phyloP scores from a whole-genome alignment of 768 basidiomycete genomes.

The Mycena filopes region DNA sequence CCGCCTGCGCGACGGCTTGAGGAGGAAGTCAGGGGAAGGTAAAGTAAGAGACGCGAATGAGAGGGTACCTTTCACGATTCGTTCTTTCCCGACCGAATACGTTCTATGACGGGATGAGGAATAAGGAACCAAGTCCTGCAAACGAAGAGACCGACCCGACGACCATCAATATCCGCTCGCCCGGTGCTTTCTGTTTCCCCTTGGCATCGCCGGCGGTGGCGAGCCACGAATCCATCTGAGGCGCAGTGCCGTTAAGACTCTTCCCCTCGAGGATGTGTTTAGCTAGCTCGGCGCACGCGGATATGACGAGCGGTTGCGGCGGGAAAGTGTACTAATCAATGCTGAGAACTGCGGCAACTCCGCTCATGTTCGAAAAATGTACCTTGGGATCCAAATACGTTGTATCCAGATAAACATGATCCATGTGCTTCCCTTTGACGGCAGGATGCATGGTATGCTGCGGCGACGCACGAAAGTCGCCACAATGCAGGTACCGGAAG shows the following conservation, averaged over 20 bases:
- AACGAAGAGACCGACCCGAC: conserved; percentile 66
- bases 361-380: background rate
- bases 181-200: conserved; percentile 50
- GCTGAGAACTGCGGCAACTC: conserved; percentile 4
- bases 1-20: conserved; percentile 84
- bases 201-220: conserved; percentile 35
- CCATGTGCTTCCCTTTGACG: conserved; percentile 82
- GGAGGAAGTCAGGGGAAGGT: background rate
- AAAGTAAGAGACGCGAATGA: background rate
- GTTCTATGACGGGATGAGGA: conserved; percentile 61
- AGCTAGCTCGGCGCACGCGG: conserved; percentile 90
- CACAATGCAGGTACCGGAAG: conserved; percentile 96
- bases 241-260: conserved; percentile 40
- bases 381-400: conserved; percentile 93
- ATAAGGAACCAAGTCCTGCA: background rate
- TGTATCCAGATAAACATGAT: conserved; percentile 94
- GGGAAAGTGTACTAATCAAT: conserved; percentile 86
- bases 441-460: conserved; percentile 87
- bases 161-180: conserved; percentile 64
- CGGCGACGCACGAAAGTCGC: conserved; percentile 93
- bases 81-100: conserved; percentile 97
- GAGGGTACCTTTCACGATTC: conserved; percentile 88
- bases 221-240: conserved; percentile 66
- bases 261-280: conserved; percentile 62
- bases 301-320: conserved; percentile 92